phyloP scores from a whole-genome alignment of 2,329 filamentous ascomycete species.

The Penicillium sp. region DNA sequence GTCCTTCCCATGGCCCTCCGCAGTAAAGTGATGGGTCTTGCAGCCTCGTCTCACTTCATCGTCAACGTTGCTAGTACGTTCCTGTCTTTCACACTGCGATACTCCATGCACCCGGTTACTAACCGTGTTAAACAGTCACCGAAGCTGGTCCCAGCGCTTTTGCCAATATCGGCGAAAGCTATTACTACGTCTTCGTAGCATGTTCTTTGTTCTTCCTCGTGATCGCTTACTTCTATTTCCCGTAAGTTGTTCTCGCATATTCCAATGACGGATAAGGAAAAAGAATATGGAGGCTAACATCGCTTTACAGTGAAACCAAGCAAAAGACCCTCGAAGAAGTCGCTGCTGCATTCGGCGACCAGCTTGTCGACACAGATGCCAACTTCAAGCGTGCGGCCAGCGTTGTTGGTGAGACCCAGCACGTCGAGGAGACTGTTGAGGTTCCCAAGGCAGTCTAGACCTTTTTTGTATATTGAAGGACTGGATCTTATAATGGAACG shows the following conservation, averaged over 20 bases:
- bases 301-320: conserved; percentile 44
- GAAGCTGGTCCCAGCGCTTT: conserved; percentile 56
- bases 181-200: conserved; percentile 58
- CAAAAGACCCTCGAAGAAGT: conserved; percentile 50
- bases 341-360: conserved; percentile 49
- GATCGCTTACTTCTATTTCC: conserved; percentile 55
- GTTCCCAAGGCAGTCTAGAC: background rate
- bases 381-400: conserved; percentile 25
- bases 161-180: conserved; percentile 56
- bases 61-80: conserved; percentile 51
- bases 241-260: conserved; percentile 34
- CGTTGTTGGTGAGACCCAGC: conserved; percentile 25
- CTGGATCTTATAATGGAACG: too few species aligned
- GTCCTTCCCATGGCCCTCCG: conserved; percentile 52
- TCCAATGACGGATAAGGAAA: background rate
- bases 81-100: too few species aligned
- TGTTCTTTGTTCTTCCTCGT: conserved; percentile 52
- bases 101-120: background rate
- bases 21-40: conserved; percentile 55
- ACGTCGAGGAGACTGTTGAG: conserved; percentile 14
- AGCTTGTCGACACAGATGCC: conserved; percentile 37
- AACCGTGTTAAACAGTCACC: conserved; percentile 37
- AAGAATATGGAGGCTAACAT: background rate
- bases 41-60: conserved; percentile 52
- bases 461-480: background rate